A percentile compares a stretch with the other conserved stretches of the same genome.
Evolutionary conservation across 1,284 basidiomycete genomes (phyloP).

Genomic region (Cryptococcus sp.): DNA sequence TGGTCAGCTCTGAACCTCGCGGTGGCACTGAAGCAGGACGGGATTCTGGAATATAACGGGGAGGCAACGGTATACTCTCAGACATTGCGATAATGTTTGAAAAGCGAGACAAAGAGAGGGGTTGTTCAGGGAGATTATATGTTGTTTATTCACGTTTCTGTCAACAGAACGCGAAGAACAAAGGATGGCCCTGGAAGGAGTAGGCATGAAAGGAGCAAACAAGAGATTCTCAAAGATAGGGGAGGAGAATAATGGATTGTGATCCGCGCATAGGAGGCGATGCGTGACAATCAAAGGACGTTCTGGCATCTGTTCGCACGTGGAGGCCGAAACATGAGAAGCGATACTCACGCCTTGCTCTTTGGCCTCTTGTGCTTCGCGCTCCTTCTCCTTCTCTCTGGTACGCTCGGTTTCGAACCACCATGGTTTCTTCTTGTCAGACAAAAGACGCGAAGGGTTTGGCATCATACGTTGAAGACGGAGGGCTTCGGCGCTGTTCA

Average conservation of each 20-base stretch:
- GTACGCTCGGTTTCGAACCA: conserved; percentile 40
- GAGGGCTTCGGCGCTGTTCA: conserved; percentile 9
- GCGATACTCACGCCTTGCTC: conserved; percentile 25
- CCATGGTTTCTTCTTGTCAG: conserved; percentile 45
- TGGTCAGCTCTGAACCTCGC: conserved; percentile 20
- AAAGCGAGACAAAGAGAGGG: not conserved
- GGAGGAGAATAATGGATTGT: conserved; percentile 8
- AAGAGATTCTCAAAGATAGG: not conserved
- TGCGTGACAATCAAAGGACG: not conserved
- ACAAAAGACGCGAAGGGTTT: conserved; percentile 25
- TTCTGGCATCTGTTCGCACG: not conserved
- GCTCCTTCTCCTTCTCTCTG: conserved; percentile 23
- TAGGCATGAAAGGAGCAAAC: conserved; percentile 9
- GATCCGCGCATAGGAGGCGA: conserved; percentile 2
- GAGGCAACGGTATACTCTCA: conserved; percentile 24
- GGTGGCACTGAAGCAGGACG: conserved; percentile 22
- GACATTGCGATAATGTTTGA: conserved; percentile 17
- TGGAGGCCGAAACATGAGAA: conserved; percentile 1
- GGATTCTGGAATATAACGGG: conserved; percentile 11
- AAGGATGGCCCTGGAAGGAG: conserved; percentile 13
- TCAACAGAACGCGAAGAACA: conserved; percentile 7
- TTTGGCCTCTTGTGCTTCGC: conserved; percentile 28
- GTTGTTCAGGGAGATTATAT: conserved; percentile 3
- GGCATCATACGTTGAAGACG: conserved; percentile 9
- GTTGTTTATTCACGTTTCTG: conserved; percentile 1